Percentiles rank a stretch among this genome's conserved stretches.
Evolutionary conservation across 495 filamentous ascomycete genomes (phyloP).

Genomic region (Astrothelium subdiscretum): DNA sequence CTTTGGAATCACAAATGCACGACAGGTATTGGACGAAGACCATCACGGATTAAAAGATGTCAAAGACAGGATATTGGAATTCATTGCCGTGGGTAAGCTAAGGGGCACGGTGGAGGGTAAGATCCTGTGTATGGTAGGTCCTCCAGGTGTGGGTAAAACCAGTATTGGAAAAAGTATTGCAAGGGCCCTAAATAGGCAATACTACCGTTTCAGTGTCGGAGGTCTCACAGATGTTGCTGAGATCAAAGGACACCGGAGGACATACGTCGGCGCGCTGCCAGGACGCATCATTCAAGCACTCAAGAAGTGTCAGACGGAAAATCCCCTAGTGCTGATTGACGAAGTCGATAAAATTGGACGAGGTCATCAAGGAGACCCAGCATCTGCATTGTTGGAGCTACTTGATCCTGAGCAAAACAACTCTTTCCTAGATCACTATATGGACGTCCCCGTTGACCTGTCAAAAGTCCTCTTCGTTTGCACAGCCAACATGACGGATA

Average conservation of each 20-base stretch:
- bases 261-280: constrained; percentile 92
- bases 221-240: constrained; percentile 97
- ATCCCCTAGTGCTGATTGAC: constrained; percentile 92
- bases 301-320: constrained; percentile 98
- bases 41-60: constrained; percentile 97
- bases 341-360: constrained; percentile 97
- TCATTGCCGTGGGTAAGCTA: constrained; percentile 96
- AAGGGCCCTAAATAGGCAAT: constrained; percentile 83
- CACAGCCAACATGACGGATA: constrained; percentile 98
- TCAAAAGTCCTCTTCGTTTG: constrained; percentile 98
- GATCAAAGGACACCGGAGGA: constrained; percentile 94
- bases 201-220: constrained; percentile 96
- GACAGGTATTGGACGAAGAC: constrained; percentile 86
- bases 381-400: constrained; percentile 86
- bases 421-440: constrained; percentile 96
- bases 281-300: constrained; percentile 95
- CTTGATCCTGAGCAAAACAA: constrained; percentile 96
- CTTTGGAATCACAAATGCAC: constrained; percentile 85
- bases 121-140: constrained; percentile 95
- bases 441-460: constrained; percentile 96
- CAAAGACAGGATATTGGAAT: constrained; percentile 97
- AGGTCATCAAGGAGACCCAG: constrained; percentile 91
- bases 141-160: constrained; percentile 94
- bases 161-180: constrained; percentile 98
- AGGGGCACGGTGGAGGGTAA: constrained; percentile 97